Evolutionary conservation across 2,329 filamentous ascomycete species (phyloP), one percentile per base, ranked within the genome.

Genomic region (Penicillium sp.): DNA sequence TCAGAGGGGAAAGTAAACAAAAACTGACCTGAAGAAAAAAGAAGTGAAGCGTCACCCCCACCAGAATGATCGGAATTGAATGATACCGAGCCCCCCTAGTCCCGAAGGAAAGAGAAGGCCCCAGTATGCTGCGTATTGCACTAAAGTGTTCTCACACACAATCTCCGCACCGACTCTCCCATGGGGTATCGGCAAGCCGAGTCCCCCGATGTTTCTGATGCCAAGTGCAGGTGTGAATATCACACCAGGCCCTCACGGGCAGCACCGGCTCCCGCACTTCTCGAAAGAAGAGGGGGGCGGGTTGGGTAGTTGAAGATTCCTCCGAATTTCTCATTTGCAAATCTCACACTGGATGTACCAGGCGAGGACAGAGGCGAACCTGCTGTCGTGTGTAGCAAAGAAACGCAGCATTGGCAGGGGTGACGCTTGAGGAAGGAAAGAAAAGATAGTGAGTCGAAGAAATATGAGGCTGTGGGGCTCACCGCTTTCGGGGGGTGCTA

Each of bases 261-360:
- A 89, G 89, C 65, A 74, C 73, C 72, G 65, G 65, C 64, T 59
- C 36, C 36, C 52, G 47, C 42, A 33, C 38, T 52, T 54, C 46
- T 42, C 53, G 54, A 58, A 59, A 56, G 64, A 62, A 62, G 62
- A 65, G 67, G 69, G 70, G 70, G 68, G 72, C 69, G 70, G 75
- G 74, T 73, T 70, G 76, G 51, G 58, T 57, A 69, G 49, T 72
- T 90, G 89, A 90, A 92, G 88, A 92, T 86, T 94, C 88, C 90
- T 94, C 90, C 89, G 89, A 94, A 93, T 94, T 94, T 94, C 89
- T 90, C 89, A 92, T 90, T 90, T 92, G 90, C 89, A 77, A 74
- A 58, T 60, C 52, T 63, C 58, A 55, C 36, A 38, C 44, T 49
- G 45, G 54, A 23, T 4, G 13, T 42, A 48, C 51, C 54, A 57